phyloP scores from a whole-genome alignment of 176 grass and related monocot genomes.

The Eleusine indica region DNA sequence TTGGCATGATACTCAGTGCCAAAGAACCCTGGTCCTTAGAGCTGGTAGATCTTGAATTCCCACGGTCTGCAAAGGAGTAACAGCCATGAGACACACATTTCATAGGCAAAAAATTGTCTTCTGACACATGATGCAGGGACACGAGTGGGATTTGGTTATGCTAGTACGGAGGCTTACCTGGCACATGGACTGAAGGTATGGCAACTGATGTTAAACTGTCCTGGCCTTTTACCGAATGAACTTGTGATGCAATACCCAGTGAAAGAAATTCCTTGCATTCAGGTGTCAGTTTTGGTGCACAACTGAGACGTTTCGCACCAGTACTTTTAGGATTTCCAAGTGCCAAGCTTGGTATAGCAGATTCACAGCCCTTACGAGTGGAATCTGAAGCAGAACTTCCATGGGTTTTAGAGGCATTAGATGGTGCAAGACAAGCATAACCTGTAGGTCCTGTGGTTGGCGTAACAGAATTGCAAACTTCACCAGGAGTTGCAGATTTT shows the following conservation, averaged over 20 bases:
- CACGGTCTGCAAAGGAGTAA: conserved; percentile 16
- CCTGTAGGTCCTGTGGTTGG: conserved; percentile 4
- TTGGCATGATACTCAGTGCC: conserved; percentile 22
- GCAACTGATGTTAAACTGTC: neutral
- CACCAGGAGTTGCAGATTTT: conserved; percentile 37
- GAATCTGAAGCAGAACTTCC: conserved; percentile 21
- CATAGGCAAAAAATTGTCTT: neutral
- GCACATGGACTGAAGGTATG: neutral
- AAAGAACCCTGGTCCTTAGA: conserved; percentile 19
- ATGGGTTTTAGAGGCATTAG: conserved; percentile 12
- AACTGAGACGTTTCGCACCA: neutral
- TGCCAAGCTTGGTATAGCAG: conserved; percentile 46
- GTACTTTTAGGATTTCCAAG: conserved; percentile 32
- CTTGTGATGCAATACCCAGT: conserved; percentile 37
- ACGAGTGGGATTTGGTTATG: neutral
- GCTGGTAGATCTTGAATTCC: conserved; percentile 11
- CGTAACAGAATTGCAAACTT: conserved; percentile 30
- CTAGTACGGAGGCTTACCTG: conserved; percentile 30
- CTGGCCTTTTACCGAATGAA: conserved; percentile 14
- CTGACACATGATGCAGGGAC: too few species aligned
- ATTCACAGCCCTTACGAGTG: conserved; percentile 25
- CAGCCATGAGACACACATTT: neutral
- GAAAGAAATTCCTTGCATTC: conserved; percentile 45
- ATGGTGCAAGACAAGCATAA: conserved; percentile 35
- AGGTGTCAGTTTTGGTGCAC: conserved; percentile 32